Evolutionary conservation across 345 rosid genomes (phyloP).

Genomic region (Eucalyptus albens): DNA sequence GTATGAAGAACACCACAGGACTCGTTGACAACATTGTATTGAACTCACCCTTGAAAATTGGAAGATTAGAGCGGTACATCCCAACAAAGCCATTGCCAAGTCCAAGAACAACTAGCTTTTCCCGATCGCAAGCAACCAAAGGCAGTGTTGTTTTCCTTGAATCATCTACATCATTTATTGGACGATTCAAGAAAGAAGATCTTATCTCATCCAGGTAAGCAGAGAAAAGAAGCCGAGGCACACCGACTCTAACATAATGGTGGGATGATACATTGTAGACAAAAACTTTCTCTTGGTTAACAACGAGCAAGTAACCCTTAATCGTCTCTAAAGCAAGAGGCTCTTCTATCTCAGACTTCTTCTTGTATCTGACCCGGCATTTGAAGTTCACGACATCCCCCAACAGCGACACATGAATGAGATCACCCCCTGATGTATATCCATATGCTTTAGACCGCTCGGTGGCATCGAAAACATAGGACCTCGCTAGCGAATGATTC

Average conservation of each 20-base stretch:
- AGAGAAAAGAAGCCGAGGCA: slow-evolving; percentile 70
- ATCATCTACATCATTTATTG: slow-evolving; percentile 2
- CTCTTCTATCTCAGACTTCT: slow-evolving; percentile 48
- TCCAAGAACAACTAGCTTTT: slow-evolving; percentile 66
- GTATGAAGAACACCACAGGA: slow-evolving; percentile 74
- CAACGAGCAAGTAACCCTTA: slow-evolving; percentile 71
- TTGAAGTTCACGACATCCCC: slow-evolving; percentile 87
- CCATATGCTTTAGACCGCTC: slow-evolving; percentile 96
- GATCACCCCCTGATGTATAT: slow-evolving; percentile 71
- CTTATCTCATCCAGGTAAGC: slow-evolving; percentile 63
- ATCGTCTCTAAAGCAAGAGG: slow-evolving; percentile 67
- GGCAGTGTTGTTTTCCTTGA: slow-evolving; percentile 21
- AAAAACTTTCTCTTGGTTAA: slow-evolving; percentile 50
- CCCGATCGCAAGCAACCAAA: slow-evolving; percentile 69
- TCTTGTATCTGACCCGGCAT: slow-evolving; percentile 85
- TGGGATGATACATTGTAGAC: slow-evolving; percentile 78
- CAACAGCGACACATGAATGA: slow-evolving; percentile 63
- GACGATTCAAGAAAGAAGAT: slow-evolving; percentile 59
- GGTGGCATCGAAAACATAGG: slow-evolving; percentile 59
- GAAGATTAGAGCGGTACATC: slow-evolving; percentile 74
- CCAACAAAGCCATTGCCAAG: slow-evolving; percentile 78
- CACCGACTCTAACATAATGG: slow-evolving; percentile 58
- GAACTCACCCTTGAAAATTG: slow-evolving; percentile 41
- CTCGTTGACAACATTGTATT: slow-evolving; percentile 74
- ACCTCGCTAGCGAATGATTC: slow-evolving; percentile 50